Base-by-base conservation (phyloP, 192 early-diverging fungal species). In the Neocallimastix lanati region DNA sequence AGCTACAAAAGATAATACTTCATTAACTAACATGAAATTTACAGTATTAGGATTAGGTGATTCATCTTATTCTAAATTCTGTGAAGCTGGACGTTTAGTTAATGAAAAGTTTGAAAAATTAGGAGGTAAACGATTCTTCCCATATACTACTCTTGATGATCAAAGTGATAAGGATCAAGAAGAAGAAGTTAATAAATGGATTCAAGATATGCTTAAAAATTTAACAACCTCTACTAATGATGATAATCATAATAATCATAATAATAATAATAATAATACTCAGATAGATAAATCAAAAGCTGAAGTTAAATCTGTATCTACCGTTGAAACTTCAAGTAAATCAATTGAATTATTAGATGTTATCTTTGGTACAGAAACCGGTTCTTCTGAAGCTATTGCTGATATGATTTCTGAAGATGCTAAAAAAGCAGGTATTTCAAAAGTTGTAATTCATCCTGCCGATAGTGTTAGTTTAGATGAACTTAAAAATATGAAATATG, bases 31-130 rank as follows among this genome's bases (percentile, higher is more conserved):
- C 76, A 91, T 93, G 37, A 84, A 88, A 78, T 94, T 88, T 85
- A 87, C 92, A 6, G 91, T 98, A 76, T 95, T 96, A 87, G 95
- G 92, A 38, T 82, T 98, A 79, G 96, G 96, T 83, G 96, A 98
- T 84, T 67, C 50, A 27, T n/a, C 2, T 9, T n/a, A 67, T n/a
- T 2, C 2, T n/a, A 67, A n/a, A 67, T 67, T 7, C 25, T 67
- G 21, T n/a, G 50, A 67, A 67, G 21, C 50, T 9, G 50, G 6
- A 25, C 50, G 50, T 67, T 67, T n/a, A 67, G 18, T 67, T 9
- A 67, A 67, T n/a, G 50, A 67, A 67, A 67, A 67, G n/a, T 25
- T 67, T 0, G 25, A 67, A 67, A 9, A 4, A 67, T n/a, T 67
- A 67, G 50, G 50, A 7, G 50, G 3, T 67, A 67, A 67, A 5